Conservation (phyloP, 331 rosid genomes). For the Ulmus americana region DNA sequence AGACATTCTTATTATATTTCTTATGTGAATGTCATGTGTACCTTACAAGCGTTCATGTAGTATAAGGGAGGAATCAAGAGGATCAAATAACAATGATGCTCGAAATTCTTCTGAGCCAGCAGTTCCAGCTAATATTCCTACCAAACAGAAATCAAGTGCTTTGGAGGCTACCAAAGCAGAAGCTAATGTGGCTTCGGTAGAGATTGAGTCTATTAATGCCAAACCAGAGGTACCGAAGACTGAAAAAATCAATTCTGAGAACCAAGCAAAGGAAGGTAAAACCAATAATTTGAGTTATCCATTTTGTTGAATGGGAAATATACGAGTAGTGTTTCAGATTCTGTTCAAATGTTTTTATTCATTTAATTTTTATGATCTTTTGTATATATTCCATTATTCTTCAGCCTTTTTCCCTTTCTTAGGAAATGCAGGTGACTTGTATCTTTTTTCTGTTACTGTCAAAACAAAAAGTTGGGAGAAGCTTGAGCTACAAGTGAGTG, state of each 20-base stretch:
- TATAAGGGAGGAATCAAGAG: too few relatives aligned
- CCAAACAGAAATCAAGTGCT: slow-evolving; percentile 12
- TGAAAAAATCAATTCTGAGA: slow-evolving; percentile 33
- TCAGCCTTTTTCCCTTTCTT: not conserved
- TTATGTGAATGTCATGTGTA: too few relatives aligned
- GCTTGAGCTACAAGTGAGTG: slow-evolving; percentile 89
- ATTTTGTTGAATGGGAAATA: not conserved
- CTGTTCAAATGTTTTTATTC: too few relatives aligned
- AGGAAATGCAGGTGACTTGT: slow-evolving; percentile 75
- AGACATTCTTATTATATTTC: too few relatives aligned
- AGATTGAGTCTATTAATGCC: slow-evolving; percentile 31
- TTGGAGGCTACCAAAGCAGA: slow-evolving; percentile 38
- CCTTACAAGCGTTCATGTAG: too few relatives aligned
- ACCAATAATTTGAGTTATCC: not conserved
- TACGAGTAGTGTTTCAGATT: too few relatives aligned
- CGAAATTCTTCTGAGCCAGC: slow-evolving; percentile 29
- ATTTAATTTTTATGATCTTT: too few relatives aligned
- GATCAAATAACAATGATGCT: too few relatives aligned
- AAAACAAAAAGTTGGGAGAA: slow-evolving; percentile 86
- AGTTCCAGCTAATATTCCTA: slow-evolving; percentile 37
- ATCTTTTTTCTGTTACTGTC: slow-evolving; percentile 75
- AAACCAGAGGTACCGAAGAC: slow-evolving; percentile 37
- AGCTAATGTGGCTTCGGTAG: slow-evolving; percentile 32
- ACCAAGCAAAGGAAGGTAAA: slow-evolving; percentile 74
- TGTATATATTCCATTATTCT: not conserved